These are phyloP conservation scores for Scedosporium apiospermum DNA, from an alignment of 2,329 filamentous ascomycete genomes.

Conservation along the genomic window DNA sequence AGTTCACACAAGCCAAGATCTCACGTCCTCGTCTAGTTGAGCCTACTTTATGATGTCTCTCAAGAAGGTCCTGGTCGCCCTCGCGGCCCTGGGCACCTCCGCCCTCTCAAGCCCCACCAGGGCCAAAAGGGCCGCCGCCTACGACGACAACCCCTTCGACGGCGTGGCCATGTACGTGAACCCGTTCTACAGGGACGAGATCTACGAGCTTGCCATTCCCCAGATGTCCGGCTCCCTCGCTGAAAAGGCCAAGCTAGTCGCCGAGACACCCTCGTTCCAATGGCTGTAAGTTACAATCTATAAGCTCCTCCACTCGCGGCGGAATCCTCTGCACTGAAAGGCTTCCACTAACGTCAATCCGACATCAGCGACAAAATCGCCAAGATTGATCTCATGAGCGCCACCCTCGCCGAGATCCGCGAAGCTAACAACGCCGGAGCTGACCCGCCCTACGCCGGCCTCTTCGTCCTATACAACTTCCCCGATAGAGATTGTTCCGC, in stretches of 20 bases:
- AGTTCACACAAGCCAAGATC: no score
- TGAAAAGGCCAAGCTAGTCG: slow-evolving; percentile 40
- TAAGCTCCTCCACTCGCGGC: background rate
- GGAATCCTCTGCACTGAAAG: background rate
- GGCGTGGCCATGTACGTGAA: slow-evolving; percentile 44
- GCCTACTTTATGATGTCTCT: background rate
- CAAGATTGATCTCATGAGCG: slow-evolving; percentile 36
- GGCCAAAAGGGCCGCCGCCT: slow-evolving; percentile 21
- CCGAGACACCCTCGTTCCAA: slow-evolving; percentile 42
- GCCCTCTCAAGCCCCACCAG: background rate
- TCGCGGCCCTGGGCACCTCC: background rate
- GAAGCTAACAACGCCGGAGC: slow-evolving; percentile 24
- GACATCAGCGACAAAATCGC: slow-evolving; percentile 33
- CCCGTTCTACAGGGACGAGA: slow-evolving; percentile 44
- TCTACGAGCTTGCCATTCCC: slow-evolving; percentile 49
- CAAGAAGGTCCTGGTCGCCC: slow-evolving; percentile 1
- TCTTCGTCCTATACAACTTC: slow-evolving; percentile 45
- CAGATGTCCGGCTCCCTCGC: slow-evolving; percentile 46
- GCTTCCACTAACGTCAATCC: background rate
- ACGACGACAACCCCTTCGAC: slow-evolving; percentile 41
- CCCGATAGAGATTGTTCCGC: slow-evolving; percentile 50
- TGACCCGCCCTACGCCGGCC: slow-evolving; percentile 29
- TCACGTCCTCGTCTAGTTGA: background rate
- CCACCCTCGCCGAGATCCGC: slow-evolving; percentile 34
- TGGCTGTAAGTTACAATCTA: slow-evolving; percentile 20